Evolutionary conservation across 2,329 filamentous ascomycete genomes (phyloP).

Genomic region (Sporothrix brasiliensis): DNA sequence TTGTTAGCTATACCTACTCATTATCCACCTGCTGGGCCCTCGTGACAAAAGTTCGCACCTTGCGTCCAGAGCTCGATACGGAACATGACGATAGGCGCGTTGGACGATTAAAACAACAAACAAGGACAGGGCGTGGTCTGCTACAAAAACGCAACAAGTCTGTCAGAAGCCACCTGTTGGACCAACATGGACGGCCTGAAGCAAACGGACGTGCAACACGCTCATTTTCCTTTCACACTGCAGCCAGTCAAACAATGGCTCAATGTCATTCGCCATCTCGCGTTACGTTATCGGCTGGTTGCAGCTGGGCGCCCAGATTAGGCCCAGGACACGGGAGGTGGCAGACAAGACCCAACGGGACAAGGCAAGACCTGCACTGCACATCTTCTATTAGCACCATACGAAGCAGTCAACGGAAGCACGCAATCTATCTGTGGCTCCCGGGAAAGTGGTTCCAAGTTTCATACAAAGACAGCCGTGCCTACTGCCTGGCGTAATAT

Average conservation of each 20-base stretch:
- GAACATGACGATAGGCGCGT: not conserved
- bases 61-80: not conserved
- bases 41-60: not conserved
- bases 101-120: not conserved
- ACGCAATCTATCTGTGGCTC: not conserved
- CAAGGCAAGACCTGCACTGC: not conserved
- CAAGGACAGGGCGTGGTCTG: not conserved
- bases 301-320: not conserved
- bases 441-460: not conserved
- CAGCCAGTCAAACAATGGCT: not conserved
- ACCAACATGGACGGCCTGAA: not conserved
- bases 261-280: not conserved
- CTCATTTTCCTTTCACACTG: too few species aligned
- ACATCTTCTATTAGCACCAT: conserved; percentile 1
- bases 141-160: not conserved
- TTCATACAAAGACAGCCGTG: conserved; percentile 20
- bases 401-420: not conserved
- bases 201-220: not conserved
- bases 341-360: not conserved
- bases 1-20: not conserved
- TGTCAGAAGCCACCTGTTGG: not conserved
- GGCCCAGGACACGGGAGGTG: not conserved
- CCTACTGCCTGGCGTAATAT: not conserved
- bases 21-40: not conserved
- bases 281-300: not conserved